These are phyloP conservation scores for Sugiyamaella japonica DNA, from an alignment of 1,139 yeast genomes.

Conservation along the genomic window DNA sequence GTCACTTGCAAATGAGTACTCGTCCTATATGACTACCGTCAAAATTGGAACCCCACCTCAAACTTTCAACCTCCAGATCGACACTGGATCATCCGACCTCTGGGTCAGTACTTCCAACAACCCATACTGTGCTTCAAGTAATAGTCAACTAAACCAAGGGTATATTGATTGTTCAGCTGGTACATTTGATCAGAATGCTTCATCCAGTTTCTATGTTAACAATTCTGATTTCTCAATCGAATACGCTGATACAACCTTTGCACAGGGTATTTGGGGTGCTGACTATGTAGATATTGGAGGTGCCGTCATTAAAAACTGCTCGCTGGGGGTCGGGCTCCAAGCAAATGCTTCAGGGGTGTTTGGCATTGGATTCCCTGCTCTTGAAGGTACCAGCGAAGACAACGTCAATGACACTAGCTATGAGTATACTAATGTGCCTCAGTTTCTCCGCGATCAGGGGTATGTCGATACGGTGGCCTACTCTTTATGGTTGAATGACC, in stretches of 20 bases:
- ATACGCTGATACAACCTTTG: slow-evolving; percentile 63
- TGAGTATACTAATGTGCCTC: slow-evolving; percentile 22
- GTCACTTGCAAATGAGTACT: neutral
- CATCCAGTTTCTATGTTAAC: slow-evolving; percentile 21
- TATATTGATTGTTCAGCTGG: slow-evolving; percentile 9
- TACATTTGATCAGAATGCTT: slow-evolving; percentile 26
- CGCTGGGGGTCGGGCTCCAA: slow-evolving; percentile 23
- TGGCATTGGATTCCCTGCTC: slow-evolving; percentile 19
- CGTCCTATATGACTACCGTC: slow-evolving; percentile 42
- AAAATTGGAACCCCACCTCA: slow-evolving; percentile 46
- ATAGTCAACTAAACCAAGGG: slow-evolving; percentile 17
- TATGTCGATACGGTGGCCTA: slow-evolving; percentile 49
- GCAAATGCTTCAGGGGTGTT: slow-evolving; percentile 9
- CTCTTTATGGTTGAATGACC: slow-evolving; percentile 52
- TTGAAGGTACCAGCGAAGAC: slow-evolving; percentile 1
- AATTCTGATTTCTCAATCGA: slow-evolving; percentile 44
- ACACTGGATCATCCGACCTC: slow-evolving; percentile 54
- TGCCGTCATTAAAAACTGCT: slow-evolving; percentile 41
- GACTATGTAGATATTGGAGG: slow-evolving; percentile 50
- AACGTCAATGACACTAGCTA: neutral
- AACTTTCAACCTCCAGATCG: slow-evolving; percentile 40
- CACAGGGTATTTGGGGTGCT: slow-evolving; percentile 62
- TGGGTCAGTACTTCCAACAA: slow-evolving; percentile 51
- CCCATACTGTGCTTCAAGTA: slow-evolving; percentile 33
- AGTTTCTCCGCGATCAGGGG: slow-evolving; percentile 11